Evolutionary conservation across 108 stramenopile species (phyloP).

Genomic region (Nitzschia sp.): DNA sequence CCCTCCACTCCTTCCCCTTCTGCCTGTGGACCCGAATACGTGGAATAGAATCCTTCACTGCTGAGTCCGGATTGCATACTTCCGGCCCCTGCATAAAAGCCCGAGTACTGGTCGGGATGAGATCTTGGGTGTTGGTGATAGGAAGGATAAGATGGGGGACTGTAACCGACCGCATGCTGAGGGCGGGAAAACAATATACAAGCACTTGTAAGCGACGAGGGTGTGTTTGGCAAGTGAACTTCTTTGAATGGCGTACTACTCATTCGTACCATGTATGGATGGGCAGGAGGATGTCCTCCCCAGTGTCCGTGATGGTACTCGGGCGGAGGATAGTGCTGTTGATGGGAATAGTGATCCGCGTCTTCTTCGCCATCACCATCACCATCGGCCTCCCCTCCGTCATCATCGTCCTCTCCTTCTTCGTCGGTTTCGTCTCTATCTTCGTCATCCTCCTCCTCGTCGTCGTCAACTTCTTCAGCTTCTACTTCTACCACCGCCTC

Average conservation of each 20-base stretch:
- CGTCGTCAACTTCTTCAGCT: constrained; percentile 3
- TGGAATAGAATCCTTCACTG: constrained; percentile 8
- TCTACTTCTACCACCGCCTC: background rate
- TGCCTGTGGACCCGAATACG: constrained; percentile 4
- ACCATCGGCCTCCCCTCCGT: constrained; percentile 1
- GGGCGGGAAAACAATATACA: background rate
- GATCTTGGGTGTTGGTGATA: background rate
- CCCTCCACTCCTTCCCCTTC: background rate
- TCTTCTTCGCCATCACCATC: constrained; percentile 11
- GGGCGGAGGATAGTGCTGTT: background rate
- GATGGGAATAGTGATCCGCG: background rate
- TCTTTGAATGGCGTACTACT: no score
- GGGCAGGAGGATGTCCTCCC: background rate
- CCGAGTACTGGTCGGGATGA: background rate
- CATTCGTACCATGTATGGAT: background rate
- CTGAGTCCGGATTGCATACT: constrained; percentile 8
- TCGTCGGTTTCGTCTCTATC: constrained; percentile 5
- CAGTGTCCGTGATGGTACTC: constrained; percentile 1
- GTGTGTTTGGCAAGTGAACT: no score
- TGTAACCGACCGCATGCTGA: background rate
- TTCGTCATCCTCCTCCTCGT: constrained; percentile 10
- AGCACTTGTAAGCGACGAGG: no score
- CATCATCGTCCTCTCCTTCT: constrained; percentile 5
- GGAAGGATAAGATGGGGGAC: background rate
- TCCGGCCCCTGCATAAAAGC: background rate